A percentile compares a stretch with the other conserved stretches of the same genome.
Conservation (phyloP, 75 land plant genomes). For the Selaginella tamariscina region DNA sequence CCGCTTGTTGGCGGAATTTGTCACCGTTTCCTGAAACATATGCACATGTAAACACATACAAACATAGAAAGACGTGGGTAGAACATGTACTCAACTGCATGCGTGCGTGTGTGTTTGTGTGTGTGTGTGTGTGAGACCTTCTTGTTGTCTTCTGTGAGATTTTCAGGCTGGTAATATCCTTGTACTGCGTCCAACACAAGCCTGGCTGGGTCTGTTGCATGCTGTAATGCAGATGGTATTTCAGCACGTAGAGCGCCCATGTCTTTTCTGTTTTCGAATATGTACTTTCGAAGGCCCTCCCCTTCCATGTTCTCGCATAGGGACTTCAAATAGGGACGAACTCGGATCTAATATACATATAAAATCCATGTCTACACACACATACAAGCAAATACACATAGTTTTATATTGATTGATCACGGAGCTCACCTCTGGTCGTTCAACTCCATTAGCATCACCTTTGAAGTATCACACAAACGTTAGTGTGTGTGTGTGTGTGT, state of each 20-base stretch:
- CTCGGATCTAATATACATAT: slow-evolving; percentile 41
- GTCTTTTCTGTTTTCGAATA: slow-evolving; percentile 43
- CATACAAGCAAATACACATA: slow-evolving; percentile 19
- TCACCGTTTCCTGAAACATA: too few relatives aligned
- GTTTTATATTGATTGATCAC: too few relatives aligned
- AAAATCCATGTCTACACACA: not conserved
- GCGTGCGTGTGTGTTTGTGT: too few relatives aligned
- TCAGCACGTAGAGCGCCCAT: slow-evolving; percentile 41
- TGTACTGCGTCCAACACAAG: slow-evolving; percentile 60
- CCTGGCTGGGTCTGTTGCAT: slow-evolving; percentile 55
- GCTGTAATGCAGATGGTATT: slow-evolving; percentile 47
- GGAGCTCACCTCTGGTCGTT: too few relatives aligned
- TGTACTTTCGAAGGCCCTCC: slow-evolving; percentile 49
- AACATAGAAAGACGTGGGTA: too few relatives aligned
- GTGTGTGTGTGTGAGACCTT: too few relatives aligned
- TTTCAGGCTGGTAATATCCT: slow-evolving; percentile 28
- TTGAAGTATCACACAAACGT: not conserved
- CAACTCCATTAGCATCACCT: slow-evolving; percentile 1
- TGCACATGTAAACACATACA: too few relatives aligned
- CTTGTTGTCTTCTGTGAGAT: too few relatives aligned
- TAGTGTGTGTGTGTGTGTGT: not conserved
- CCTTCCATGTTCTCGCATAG: slow-evolving; percentile 70
- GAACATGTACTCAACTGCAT: too few relatives aligned
- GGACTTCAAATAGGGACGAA: slow-evolving; percentile 37
- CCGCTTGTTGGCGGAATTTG: slow-evolving; percentile 41